phyloP scores from a whole-genome alignment of 768 basidiomycete genomes.

The Suillus decipiens region DNA sequence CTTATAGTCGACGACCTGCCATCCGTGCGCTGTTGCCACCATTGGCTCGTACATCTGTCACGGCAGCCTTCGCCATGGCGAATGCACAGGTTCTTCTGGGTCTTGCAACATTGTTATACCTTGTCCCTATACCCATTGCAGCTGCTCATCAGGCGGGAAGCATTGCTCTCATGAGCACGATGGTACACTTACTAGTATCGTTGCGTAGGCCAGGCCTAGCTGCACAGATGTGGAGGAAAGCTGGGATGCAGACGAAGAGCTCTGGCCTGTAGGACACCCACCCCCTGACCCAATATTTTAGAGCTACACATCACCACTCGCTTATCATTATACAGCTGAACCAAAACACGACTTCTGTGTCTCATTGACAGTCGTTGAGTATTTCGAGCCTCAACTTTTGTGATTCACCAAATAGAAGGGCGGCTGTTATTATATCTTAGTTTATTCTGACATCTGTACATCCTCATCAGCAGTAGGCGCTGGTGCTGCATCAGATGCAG shows the following conservation, averaged over 20 bases:
- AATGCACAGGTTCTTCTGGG: constrained; percentile 82
- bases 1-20: constrained; percentile 53
- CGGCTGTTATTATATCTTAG: constrained; percentile 19
- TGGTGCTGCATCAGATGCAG: constrained; percentile 26
- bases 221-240: constrained; percentile 60
- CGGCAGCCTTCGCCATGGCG: constrained; percentile 72
- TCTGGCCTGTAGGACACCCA: constrained; percentile 10
- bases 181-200: constrained; percentile 74
- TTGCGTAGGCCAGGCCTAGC: constrained; percentile 69
- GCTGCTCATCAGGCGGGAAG: constrained; percentile 96
- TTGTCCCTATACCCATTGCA: constrained; percentile 91
- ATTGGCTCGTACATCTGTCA: constrained; percentile 50
- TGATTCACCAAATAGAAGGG: constrained; percentile 10
- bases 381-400: neutral
- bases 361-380: neutral
- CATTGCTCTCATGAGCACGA: constrained; percentile 79
- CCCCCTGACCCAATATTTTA: constrained; percentile 17
- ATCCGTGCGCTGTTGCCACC: constrained; percentile 58
- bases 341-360: neutral
- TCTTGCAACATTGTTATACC: constrained; percentile 82
- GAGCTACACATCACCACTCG: constrained; percentile 26
- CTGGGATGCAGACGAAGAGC: constrained; percentile 24
- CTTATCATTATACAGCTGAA: constrained; percentile 17
- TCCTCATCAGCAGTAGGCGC: constrained; percentile 57
- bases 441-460: constrained; percentile 82